phyloP scores from a whole-genome alignment of 2,329 filamentous ascomycete species.

The Trichoderma pleuroti region DNA sequence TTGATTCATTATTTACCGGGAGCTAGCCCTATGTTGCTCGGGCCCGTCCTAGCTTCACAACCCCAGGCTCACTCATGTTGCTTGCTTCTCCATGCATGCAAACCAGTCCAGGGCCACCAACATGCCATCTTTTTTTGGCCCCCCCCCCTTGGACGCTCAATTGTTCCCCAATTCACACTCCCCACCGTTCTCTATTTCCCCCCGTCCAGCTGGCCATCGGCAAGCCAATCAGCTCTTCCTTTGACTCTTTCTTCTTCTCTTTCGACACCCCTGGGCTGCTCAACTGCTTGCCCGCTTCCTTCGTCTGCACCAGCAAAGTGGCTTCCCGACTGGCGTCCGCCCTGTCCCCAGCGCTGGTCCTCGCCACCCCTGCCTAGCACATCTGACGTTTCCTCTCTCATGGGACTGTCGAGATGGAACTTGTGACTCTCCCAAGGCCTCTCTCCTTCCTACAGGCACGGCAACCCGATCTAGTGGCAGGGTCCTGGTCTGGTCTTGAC shows the following conservation, averaged over 20 bases:
- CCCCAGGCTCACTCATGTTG: constrained; percentile 11
- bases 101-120: constrained; percentile 3
- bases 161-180: constrained; percentile 24
- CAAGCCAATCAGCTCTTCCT: constrained; percentile 20
- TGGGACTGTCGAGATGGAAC: constrained; percentile 17
- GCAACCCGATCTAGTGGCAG: constrained; percentile 22
- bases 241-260: constrained; percentile 26
- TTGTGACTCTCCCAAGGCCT: constrained; percentile 13
- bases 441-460: constrained; percentile 14
- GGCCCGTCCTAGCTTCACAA: constrained; percentile 14
- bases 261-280: constrained; percentile 23
- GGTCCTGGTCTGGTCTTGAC: constrained; percentile 26
- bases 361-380: constrained; percentile 21
- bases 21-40: constrained; percentile 17
- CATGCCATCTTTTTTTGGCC: background rate
- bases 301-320: constrained; percentile 24
- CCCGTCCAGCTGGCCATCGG: constrained; percentile 1
- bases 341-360: constrained; percentile 28
- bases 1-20: background rate
- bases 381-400: constrained; percentile 29
- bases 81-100: constrained; percentile 19
- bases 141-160: background rate
- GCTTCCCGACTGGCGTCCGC: constrained; percentile 30
- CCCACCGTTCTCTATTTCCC: constrained; percentile 23
- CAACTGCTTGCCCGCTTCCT: constrained; percentile 8